Conservation (phyloP, 306 rosid genomes). For the Quercus robur region DNA sequence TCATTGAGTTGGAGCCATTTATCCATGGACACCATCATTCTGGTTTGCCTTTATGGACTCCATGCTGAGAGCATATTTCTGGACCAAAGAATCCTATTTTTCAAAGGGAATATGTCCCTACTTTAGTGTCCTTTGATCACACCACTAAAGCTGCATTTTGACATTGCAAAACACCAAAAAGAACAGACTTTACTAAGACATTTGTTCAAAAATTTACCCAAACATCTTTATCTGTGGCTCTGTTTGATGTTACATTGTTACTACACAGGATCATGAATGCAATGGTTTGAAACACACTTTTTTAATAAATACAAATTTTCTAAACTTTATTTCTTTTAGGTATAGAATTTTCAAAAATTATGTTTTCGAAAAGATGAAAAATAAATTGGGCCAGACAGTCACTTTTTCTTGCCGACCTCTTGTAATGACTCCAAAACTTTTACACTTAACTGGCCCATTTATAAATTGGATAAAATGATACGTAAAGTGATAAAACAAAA, state of each 20-base stretch:
- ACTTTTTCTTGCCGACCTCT: too few relatives aligned
- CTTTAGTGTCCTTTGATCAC: constrained; percentile 38
- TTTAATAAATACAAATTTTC: too few relatives aligned
- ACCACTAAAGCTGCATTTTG: constrained; percentile 30
- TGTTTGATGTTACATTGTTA: background rate
- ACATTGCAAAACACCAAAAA: constrained; percentile 2
- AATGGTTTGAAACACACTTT: too few relatives aligned
- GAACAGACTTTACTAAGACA: background rate
- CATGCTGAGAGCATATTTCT: constrained; percentile 43
- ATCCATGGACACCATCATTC: constrained; percentile 46
- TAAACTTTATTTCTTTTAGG: too few relatives aligned
- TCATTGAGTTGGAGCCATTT: constrained; percentile 29
- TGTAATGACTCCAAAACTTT: background rate
- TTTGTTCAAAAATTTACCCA: background rate
- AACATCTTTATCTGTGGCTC: background rate
- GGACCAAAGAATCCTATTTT: constrained; percentile 42
- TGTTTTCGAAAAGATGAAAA: too few relatives aligned
- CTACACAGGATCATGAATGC: background rate
- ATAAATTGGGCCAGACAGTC: too few relatives aligned
- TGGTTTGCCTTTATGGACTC: constrained; percentile 38
- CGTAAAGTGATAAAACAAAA: background rate
- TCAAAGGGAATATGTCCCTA: constrained; percentile 26
- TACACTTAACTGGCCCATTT: background rate
- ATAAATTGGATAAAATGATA: background rate
- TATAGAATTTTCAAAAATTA: too few relatives aligned